Evolutionary conservation across 1,284 basidiomycete genomes (phyloP).

Genomic region (Ganoderma meredithae): DNA sequence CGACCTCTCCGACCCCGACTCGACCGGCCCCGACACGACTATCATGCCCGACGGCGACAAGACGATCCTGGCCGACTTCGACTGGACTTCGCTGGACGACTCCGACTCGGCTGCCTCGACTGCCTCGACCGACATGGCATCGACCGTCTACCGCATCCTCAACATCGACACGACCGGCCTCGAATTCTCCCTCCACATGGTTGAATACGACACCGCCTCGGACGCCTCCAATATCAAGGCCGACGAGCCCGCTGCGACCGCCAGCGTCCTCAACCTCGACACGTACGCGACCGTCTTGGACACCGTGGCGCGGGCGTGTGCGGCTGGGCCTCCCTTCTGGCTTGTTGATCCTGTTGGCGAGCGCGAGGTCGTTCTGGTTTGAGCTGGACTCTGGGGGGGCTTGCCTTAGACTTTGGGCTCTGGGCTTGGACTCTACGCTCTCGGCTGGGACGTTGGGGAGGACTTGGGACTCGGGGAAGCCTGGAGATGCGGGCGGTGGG

Average conservation of each 20-base stretch:
- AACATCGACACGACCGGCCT: neutral
- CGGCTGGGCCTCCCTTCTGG: neutral
- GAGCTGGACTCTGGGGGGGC: neutral
- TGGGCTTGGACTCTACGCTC: too few relatives aligned
- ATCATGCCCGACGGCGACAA: too few relatives aligned
- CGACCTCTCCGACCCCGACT: neutral
- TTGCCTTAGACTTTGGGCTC: neutral
- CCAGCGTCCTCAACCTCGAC: too few relatives aligned
- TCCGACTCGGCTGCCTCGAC: neutral
- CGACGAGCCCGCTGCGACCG: neutral
- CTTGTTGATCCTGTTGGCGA: neutral
- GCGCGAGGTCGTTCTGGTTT: neutral
- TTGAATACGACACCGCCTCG: neutral
- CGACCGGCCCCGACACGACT: neutral
- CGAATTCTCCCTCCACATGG: neutral
- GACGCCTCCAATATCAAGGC: neutral
- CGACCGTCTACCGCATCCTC: neutral
- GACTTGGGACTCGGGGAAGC: neutral
- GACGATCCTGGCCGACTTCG: neutral
- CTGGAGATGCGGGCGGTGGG: neutral
- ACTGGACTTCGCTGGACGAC: neutral
- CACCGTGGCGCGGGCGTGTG: neutral
- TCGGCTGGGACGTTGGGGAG: neutral
- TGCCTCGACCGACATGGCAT: neutral
- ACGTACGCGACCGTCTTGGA: neutral